phyloP scores from a whole-genome alignment of 148 eudicot genomes.

The Mesembryanthemum crystallinum region DNA sequence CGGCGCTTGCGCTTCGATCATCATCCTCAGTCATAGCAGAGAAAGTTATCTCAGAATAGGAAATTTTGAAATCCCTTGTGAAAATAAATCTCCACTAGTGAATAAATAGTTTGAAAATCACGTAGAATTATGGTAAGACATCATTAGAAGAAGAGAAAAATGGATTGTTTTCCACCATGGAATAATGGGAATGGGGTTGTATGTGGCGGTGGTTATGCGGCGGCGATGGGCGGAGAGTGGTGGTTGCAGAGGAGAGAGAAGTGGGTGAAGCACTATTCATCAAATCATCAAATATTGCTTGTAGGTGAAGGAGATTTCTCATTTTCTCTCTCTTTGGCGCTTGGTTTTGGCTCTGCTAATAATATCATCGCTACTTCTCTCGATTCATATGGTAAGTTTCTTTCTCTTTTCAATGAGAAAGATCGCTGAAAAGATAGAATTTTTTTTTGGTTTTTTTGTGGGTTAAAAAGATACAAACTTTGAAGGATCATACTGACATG shows the following conservation, averaged over 20 bases:
- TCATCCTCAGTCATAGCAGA: no score
- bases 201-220: background rate
- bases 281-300: slow-evolving; percentile 24
- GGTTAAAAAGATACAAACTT: background rate
- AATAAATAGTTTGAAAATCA: no score
- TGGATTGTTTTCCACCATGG: background rate
- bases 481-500: no score
- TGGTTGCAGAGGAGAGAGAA: slow-evolving; percentile 9
- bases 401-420: background rate
- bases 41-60: no score
- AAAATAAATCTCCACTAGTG: no score
- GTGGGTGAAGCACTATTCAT: slow-evolving; percentile 31
- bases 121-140: no score
- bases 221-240: no score
- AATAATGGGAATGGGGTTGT: no score
- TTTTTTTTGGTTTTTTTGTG: background rate
- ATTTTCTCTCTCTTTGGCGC: slow-evolving; percentile 27
- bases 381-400: slow-evolving; percentile 22
- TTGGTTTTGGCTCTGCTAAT: slow-evolving; percentile 19
- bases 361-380: slow-evolving; percentile 32
- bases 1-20: no score
- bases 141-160: no score
- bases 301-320: slow-evolving; percentile 40
- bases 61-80: no score
- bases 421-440: no score